These are phyloP conservation scores for Fraxinus angustifolia DNA, from an alignment of 305 asterid genomes.

Conservation along the genomic window DNA sequence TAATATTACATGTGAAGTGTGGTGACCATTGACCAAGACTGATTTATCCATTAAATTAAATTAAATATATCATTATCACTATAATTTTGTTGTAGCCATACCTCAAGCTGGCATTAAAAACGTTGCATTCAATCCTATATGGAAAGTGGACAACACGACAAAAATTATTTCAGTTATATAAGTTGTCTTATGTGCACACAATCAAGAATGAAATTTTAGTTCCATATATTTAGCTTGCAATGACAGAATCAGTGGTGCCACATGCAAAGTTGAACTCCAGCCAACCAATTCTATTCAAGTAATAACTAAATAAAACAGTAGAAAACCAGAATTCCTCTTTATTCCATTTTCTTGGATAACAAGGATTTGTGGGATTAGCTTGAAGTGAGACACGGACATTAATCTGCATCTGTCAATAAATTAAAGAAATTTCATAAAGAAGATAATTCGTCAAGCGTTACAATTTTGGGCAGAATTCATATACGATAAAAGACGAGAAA, in stretches of 20 bases:
- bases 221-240: neutral
- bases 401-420: slow-evolving; percentile 1
- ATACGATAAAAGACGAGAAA: neutral
- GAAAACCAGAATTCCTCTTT: neutral
- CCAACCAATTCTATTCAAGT: neutral
- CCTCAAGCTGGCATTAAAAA: slow-evolving; percentile 5
- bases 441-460: slow-evolving; percentile 11
- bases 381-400: neutral
- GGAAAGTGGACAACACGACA: neutral
- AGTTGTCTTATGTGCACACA: neutral
- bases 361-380: neutral
- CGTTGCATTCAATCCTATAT: neutral
- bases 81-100: neutral
- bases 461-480: neutral
- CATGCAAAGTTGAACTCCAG: slow-evolving; percentile 6
- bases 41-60: neutral
- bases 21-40: neutral
- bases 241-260: neutral
- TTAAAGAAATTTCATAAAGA: neutral
- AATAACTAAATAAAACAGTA: neutral
- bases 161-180: neutral
- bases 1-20: neutral
- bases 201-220: neutral
- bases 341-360: neutral
- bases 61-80: neutral